Conservation (phyloP, 192 early-diverging fungal genomes). For the Linderina pennispora region DNA sequence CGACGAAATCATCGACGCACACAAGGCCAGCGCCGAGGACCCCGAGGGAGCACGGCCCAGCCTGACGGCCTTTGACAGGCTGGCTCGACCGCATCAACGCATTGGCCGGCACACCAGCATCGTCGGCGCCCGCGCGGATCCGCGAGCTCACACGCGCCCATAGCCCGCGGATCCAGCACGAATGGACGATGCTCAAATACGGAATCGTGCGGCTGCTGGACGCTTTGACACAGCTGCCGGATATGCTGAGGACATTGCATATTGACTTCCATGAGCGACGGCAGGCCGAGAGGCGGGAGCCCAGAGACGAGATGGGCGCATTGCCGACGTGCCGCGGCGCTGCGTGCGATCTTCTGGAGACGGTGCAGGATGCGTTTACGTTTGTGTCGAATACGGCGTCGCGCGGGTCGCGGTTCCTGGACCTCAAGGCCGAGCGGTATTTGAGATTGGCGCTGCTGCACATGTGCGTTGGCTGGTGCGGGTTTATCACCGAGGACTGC, state of each 20-base stretch:
- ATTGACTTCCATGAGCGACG: constrained; percentile 32
- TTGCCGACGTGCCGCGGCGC: constrained; percentile 14
- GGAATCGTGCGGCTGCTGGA: constrained; percentile 37
- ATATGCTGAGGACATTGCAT: constrained; percentile 43
- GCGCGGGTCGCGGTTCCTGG: constrained; percentile 54
- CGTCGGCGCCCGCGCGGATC: constrained; percentile 14
- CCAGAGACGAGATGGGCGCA: neutral
- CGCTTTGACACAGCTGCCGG: constrained; percentile 37
- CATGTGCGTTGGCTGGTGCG: constrained; percentile 81
- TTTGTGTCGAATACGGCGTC: constrained; percentile 56
- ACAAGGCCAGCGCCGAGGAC: neutral
- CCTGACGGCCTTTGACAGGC: constrained; percentile 18
- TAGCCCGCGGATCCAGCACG: constrained; percentile 28
- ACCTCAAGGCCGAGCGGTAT: constrained; percentile 50
- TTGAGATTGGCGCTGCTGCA: constrained; percentile 62
- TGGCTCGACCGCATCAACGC: constrained; percentile 24
- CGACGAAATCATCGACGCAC: constrained; percentile 20
- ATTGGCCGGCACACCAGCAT: neutral
- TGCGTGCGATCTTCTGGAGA: constrained; percentile 36
- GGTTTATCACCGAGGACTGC: constrained; percentile 81
- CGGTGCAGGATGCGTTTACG: constrained; percentile 37
- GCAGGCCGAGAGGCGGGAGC: constrained; percentile 5
- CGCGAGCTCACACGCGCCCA: constrained; percentile 35
- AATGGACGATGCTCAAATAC: constrained; percentile 38
- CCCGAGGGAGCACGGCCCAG: constrained; percentile 8